Percentiles rank a stretch among this genome's conserved stretches.
Conservation (phyloP, 257 asterid genomes). For the Fraxinus excelsior region DNA sequence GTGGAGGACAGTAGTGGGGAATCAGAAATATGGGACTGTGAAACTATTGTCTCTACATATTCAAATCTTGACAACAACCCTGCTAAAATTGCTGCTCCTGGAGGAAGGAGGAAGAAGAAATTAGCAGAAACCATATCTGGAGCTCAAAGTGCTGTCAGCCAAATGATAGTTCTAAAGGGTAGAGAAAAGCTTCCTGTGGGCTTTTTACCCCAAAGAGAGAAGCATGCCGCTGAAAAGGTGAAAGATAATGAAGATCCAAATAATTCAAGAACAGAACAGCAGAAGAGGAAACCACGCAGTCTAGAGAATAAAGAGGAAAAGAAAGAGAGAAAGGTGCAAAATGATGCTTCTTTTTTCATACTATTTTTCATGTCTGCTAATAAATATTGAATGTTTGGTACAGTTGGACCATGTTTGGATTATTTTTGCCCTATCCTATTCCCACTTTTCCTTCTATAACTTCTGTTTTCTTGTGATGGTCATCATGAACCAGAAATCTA, state of each 20-base stretch:
- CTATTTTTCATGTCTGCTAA: neutral
- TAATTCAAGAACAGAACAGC: slow-evolving; percentile 41
- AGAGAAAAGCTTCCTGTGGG: slow-evolving; percentile 78
- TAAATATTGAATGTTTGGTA: neutral
- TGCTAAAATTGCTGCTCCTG: slow-evolving; percentile 83
- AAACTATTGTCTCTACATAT: slow-evolving; percentile 79
- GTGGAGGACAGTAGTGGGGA: slow-evolving; percentile 77
- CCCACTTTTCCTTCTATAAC: neutral
- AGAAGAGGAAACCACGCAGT: slow-evolving; percentile 54
- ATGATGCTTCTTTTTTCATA: neutral
- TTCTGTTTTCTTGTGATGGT: no score
- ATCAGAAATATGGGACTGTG: slow-evolving; percentile 92
- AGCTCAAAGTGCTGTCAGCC: slow-evolving; percentile 38
- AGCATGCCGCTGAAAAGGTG: slow-evolving; percentile 37
- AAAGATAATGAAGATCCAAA: slow-evolving; percentile 47
- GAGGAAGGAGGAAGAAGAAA: slow-evolving; percentile 66
- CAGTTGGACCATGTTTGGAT: neutral
- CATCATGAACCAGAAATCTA: no score
- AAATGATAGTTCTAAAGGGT: slow-evolving; percentile 70
- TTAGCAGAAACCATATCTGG: slow-evolving; percentile 55
- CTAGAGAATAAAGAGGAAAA: slow-evolving; percentile 92
- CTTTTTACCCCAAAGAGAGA: slow-evolving; percentile 66
- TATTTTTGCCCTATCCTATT: neutral
- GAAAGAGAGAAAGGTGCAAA: slow-evolving; percentile 83
- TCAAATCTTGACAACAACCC: slow-evolving; percentile 92